Evolutionary conservation across 2,329 filamentous ascomycete species (phyloP).

Genomic region (Grosmannia penicillata): DNA sequence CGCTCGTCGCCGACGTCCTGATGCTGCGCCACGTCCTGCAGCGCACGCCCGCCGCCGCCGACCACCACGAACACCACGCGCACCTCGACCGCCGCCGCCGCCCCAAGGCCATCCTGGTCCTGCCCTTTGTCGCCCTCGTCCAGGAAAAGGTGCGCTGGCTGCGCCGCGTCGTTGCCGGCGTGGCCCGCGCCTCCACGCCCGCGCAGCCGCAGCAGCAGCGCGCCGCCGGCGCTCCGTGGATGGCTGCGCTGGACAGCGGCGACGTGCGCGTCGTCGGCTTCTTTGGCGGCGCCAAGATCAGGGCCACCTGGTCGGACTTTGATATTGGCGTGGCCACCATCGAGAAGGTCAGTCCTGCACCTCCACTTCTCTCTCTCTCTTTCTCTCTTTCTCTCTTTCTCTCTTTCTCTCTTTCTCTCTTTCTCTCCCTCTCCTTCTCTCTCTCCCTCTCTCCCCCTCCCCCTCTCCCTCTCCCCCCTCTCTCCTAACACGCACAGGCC

Average conservation of each 20-base stretch:
- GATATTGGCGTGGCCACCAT: conserved; percentile 69
- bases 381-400: too few species aligned
- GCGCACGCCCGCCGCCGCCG: conserved; percentile 21
- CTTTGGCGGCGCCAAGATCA: conserved; percentile 57
- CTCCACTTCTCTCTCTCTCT: neutral
- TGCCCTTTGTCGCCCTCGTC: conserved; percentile 67
- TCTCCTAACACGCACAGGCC: conserved; percentile 32
- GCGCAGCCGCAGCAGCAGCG: conserved; percentile 10
- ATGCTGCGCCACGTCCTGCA: conserved; percentile 59
- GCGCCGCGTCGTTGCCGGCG: conserved; percentile 47
- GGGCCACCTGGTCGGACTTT: conserved; percentile 55
- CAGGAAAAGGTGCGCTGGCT: conserved; percentile 69
- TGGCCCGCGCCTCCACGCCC: conserved; percentile 26
- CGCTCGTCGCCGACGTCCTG: conserved; percentile 56
- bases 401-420: neutral
- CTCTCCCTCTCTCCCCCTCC: neutral
- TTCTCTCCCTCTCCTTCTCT: neutral
- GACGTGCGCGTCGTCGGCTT: conserved; percentile 54
- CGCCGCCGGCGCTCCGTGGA: conserved; percentile 8
- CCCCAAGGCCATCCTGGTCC: conserved; percentile 54
- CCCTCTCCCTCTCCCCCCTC: neutral
- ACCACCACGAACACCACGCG: neutral
- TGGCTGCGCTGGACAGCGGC: conserved; percentile 43
- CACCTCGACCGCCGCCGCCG: conserved; percentile 9
- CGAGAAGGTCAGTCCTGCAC: conserved; percentile 42